Percentiles rank a stretch among this genome's conserved stretches.
Evolutionary conservation across 306 rosid genomes (phyloP).

Genomic region (Biancaea sappan): DNA sequence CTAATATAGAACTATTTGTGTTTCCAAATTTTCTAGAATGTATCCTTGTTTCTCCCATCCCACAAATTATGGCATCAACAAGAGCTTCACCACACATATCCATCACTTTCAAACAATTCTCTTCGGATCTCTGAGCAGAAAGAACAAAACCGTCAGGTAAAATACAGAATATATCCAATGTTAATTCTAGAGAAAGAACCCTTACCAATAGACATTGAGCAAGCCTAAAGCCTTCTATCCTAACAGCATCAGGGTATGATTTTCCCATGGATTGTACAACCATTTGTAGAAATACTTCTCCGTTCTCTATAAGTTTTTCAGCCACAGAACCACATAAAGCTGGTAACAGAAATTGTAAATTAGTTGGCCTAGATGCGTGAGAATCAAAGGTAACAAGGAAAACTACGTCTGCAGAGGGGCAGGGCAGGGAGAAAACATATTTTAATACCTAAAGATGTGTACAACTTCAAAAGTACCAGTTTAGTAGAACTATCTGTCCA

Average conservation of each 20-base stretch:
- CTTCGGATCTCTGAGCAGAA: slow-evolving; percentile 66
- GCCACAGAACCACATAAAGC: slow-evolving; percentile 82
- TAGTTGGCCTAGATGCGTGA: slow-evolving; percentile 13
- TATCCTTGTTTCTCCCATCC: slow-evolving; percentile 51
- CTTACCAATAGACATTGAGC: slow-evolving; percentile 74
- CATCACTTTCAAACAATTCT: slow-evolving; percentile 47
- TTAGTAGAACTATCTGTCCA: slow-evolving; percentile 44
- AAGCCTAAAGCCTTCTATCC: slow-evolving; percentile 74
- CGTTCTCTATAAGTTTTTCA: slow-evolving; percentile 58
- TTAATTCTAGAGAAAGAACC: slow-evolving; percentile 26
- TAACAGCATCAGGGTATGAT: slow-evolving; percentile 59
- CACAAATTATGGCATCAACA: slow-evolving; percentile 64
- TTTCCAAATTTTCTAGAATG: slow-evolving; percentile 47
- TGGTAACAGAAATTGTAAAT: slow-evolving; percentile 44
- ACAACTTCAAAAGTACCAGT: slow-evolving; percentile 69
- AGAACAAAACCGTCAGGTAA: slow-evolving; percentile 30
- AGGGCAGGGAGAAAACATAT: background rate
- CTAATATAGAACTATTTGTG: slow-evolving; percentile 52
- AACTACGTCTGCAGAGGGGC: background rate
- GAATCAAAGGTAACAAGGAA: slow-evolving; percentile 18
- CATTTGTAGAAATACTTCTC: slow-evolving; percentile 55
- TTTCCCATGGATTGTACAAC: slow-evolving; percentile 70
- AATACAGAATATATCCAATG: slow-evolving; percentile 10
- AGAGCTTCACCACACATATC: slow-evolving; percentile 63
- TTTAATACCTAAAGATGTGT: slow-evolving; percentile 77